These are phyloP conservation scores for Tillandsia fasciculata DNA, from an alignment of 176 grass and related monocot genomes.

Conservation along the genomic window DNA sequence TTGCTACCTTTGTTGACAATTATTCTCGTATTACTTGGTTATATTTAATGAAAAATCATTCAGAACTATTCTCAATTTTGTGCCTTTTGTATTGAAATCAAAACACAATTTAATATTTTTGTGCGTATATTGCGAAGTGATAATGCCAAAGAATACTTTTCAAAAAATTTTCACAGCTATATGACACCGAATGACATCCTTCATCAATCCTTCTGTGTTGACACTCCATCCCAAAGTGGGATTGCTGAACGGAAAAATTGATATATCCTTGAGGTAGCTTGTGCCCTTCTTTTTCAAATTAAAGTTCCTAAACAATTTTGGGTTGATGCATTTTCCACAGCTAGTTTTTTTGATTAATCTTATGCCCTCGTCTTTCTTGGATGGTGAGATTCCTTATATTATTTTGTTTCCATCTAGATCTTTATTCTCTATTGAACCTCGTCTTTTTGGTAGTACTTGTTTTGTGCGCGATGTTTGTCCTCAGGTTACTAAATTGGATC, in stretches of 20 bases:
- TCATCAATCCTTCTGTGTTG: neutral
- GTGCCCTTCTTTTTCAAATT: neutral
- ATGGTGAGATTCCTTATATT: too few relatives aligned
- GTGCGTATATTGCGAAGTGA: neutral
- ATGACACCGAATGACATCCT: neutral
- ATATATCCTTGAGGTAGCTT: neutral
- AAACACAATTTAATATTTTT: neutral
- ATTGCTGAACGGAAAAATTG: neutral
- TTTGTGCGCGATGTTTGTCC: neutral
- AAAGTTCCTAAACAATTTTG: neutral
- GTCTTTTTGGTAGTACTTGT: neutral
- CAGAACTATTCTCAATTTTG: neutral
- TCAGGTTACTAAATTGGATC: neutral
- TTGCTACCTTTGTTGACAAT: neutral
- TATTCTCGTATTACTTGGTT: neutral
- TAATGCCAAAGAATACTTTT: neutral
- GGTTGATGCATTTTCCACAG: neutral
- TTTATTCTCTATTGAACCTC: neutral
- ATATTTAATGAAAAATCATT: neutral
- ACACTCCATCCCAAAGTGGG: neutral
- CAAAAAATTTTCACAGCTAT: neutral
- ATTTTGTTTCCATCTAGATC: neutral
- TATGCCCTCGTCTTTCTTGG: neutral
- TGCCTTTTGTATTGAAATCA: neutral
- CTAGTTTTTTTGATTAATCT: neutral